Percentiles rank a stretch among this genome's conserved stretches.
Conservation (phyloP, 2,329 filamentous ascomycete species). For the Stemphylium beticola region DNA sequence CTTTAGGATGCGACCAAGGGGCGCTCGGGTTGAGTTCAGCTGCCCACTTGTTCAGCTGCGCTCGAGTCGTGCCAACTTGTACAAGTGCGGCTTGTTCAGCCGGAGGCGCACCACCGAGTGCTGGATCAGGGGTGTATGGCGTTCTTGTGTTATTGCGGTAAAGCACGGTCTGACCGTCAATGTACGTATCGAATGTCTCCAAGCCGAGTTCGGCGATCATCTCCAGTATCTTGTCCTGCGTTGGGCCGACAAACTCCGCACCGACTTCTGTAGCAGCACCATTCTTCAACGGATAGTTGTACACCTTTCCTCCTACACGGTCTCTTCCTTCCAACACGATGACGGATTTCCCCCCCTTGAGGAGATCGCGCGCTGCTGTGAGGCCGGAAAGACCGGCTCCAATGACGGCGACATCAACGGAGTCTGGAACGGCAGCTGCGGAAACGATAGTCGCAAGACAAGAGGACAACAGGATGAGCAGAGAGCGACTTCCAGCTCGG, state of each 20-base stretch:
- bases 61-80: constrained; percentile 15
- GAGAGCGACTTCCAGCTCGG: neutral
- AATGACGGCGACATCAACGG: constrained; percentile 46
- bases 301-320: constrained; percentile 61
- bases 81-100: constrained; percentile 12
- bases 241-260: constrained; percentile 32
- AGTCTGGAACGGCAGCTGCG: constrained; percentile 7
- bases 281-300: constrained; percentile 24
- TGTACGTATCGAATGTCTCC: constrained; percentile 23
- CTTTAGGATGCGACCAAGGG: constrained; percentile 23
- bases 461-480: neutral
- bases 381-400: constrained; percentile 53
- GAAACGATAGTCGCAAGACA: neutral
- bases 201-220: constrained; percentile 28
- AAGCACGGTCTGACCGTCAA: constrained; percentile 18
- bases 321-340: constrained; percentile 59
- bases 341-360: constrained; percentile 48
- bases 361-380: constrained; percentile 43
- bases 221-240: constrained; percentile 24
- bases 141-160: constrained; percentile 21
- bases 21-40: constrained; percentile 23
- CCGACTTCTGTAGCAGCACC: constrained; percentile 31
- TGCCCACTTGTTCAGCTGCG: constrained; percentile 25
- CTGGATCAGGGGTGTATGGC: constrained; percentile 16
- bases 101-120: constrained; percentile 21